phyloP scores from a whole-genome alignment of 2,329 filamentous ascomycete genomes.

The Acephala macrosclerotiorum region DNA sequence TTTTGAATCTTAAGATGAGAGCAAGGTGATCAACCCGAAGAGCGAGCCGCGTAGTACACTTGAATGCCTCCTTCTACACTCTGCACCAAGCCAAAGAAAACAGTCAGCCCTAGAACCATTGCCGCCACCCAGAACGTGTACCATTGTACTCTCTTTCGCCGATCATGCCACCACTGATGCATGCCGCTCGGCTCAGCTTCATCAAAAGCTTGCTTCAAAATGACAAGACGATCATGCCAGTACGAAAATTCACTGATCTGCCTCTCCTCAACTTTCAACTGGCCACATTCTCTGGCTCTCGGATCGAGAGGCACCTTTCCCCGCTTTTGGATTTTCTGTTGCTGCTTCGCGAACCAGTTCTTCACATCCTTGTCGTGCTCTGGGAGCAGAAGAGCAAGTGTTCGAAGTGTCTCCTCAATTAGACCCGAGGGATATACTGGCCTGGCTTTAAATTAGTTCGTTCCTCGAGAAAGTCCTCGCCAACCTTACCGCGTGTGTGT shows the following conservation, averaged over 20 bases:
- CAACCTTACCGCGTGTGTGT: no score
- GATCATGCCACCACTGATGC: conserved; percentile 53
- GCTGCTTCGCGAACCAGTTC: conserved; percentile 38
- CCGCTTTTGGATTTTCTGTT: conserved; percentile 21
- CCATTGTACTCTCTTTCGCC: conserved; percentile 52
- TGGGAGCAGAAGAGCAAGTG: conserved; percentile 49
- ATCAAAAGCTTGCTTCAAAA: conserved; percentile 52
- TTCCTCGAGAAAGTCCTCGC: no score
- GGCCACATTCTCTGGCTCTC: conserved; percentile 40
- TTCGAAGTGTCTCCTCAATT: conserved; percentile 47
- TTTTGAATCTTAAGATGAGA: no score
- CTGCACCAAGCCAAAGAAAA: conserved; percentile 50
- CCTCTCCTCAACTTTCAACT: conserved; percentile 45
- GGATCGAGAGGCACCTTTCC: conserved; percentile 39
- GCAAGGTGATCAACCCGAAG: no score
- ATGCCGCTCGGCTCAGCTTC: conserved; percentile 47
- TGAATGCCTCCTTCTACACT: conserved; percentile 51
- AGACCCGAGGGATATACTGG: conserved; percentile 43
- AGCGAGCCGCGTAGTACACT: no score
- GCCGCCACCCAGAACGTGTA: conserved; percentile 54
- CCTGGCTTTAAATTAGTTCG: conserved; percentile 22
- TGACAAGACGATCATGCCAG: conserved; percentile 53
- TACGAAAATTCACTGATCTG: conserved; percentile 47
- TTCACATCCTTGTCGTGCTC: conserved; percentile 35
- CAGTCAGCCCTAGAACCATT: conserved; percentile 21